Conservation (phyloP, 805 yeast species). For the Candida vaughaniae region DNA sequence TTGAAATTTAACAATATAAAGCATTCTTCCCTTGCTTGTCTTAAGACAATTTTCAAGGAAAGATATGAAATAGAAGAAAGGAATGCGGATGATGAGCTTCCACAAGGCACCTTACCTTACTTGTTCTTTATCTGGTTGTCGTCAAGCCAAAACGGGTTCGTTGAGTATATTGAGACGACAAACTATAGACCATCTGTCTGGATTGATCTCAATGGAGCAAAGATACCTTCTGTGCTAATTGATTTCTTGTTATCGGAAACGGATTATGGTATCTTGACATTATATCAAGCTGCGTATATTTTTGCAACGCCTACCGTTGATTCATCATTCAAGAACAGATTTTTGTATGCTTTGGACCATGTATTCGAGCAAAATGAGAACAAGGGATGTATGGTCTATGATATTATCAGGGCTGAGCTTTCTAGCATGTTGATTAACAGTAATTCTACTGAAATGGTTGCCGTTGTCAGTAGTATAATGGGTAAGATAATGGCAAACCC, state of each 20-base stretch:
- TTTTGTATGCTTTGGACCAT: slow-evolving; percentile 27
- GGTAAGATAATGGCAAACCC: slow-evolving; percentile 17
- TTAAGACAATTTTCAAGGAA: slow-evolving; percentile 43
- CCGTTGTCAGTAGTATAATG: slow-evolving; percentile 27
- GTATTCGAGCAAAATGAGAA: slow-evolving; percentile 21
- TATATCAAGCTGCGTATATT: slow-evolving; percentile 30
- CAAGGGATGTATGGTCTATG: slow-evolving; percentile 27
- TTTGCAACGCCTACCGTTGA: slow-evolving; percentile 30
- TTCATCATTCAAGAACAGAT: slow-evolving; percentile 25
- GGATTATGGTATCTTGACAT: slow-evolving; percentile 20
- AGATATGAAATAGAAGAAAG: slow-evolving; percentile 35
- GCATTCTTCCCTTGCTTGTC: slow-evolving; percentile 44
- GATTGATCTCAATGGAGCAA: slow-evolving; percentile 15
- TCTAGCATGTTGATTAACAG: slow-evolving; percentile 27
- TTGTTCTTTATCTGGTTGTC: slow-evolving; percentile 35
- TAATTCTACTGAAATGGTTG: slow-evolving; percentile 25
- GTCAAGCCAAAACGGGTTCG: slow-evolving; percentile 24
- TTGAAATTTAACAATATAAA: slow-evolving; percentile 56
- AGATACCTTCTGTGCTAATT: slow-evolving; percentile 27
- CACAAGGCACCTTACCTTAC: slow-evolving; percentile 18
- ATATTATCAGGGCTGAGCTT: slow-evolving; percentile 28
- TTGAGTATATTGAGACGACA: slow-evolving; percentile 20
- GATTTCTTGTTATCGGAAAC: slow-evolving; percentile 23
- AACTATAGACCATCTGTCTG: slow-evolving; percentile 17
- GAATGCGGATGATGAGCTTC: slow-evolving; percentile 10